phyloP scores from a whole-genome alignment of 495 filamentous ascomycete genomes.

The Parathielavia appendiculata region DNA sequence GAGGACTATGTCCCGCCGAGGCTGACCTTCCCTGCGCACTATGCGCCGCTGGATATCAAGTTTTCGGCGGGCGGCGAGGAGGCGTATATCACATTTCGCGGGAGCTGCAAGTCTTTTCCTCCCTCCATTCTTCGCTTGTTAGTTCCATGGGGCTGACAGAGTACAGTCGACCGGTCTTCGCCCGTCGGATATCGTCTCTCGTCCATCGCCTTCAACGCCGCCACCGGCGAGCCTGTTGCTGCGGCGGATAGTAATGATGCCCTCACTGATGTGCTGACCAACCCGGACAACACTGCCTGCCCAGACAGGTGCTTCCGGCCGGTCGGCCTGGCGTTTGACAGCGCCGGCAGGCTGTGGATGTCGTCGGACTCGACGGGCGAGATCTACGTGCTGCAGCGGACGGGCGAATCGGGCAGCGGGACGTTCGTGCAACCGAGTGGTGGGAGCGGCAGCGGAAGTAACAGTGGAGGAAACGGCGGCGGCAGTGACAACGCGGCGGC shows the following conservation, averaged over 20 bases:
- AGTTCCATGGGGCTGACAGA: not conserved
- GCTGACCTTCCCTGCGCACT: constrained; percentile 50
- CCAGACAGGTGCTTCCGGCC: constrained; percentile 49
- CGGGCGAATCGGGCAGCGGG: not conserved
- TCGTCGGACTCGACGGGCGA: constrained; percentile 49
- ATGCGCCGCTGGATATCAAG: constrained; percentile 52
- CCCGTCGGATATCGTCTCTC: constrained; percentile 50
- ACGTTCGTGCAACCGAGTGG: constrained; percentile 8
- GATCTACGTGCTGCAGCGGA: constrained; percentile 42
- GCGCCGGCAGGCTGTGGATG: constrained; percentile 42
- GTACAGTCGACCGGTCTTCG: constrained; percentile 35
- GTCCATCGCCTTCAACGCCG: constrained; percentile 33
- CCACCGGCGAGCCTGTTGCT: constrained; percentile 38
- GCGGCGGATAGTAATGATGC: constrained; percentile 32
- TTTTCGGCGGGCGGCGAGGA: constrained; percentile 37
- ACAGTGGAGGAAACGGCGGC: no score
- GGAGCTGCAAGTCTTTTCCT: constrained; percentile 41
- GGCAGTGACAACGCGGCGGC: constrained; percentile 2
- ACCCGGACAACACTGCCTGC: constrained; percentile 40
- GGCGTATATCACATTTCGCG: constrained; percentile 52
- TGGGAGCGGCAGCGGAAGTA: no score
- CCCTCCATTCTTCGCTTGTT: not conserved
- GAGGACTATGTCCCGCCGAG: constrained; percentile 37
- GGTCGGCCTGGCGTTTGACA: constrained; percentile 45
- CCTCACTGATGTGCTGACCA: constrained; percentile 44